phyloP scores from a whole-genome alignment of 345 rosid species.

The Linum lewisii region DNA sequence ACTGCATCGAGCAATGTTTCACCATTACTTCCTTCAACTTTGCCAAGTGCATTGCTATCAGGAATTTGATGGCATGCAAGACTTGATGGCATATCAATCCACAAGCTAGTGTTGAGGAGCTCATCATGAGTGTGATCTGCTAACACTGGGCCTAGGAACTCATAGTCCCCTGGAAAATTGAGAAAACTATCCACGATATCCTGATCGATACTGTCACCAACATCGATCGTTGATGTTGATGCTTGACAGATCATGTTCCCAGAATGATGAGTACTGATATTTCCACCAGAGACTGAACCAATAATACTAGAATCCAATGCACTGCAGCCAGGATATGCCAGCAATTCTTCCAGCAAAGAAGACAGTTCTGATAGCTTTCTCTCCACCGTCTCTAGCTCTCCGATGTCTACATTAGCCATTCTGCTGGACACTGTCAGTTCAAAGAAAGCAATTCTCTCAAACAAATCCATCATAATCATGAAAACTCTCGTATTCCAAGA shows the following conservation, averaged over 20 bases:
- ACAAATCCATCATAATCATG: no score
- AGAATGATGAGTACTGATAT: slow-evolving; percentile 12
- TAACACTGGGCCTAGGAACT: slow-evolving; percentile 34
- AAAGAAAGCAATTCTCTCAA: slow-evolving; percentile 7
- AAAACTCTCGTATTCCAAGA: no score
- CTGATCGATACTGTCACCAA: neutral
- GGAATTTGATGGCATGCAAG: no score
- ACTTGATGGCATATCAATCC: slow-evolving; percentile 14
- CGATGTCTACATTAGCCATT: slow-evolving; percentile 37
- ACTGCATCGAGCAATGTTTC: slow-evolving; percentile 40
- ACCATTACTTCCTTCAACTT: slow-evolving; percentile 18
- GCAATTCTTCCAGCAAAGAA: slow-evolving; percentile 29
- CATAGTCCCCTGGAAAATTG: slow-evolving; percentile 29
- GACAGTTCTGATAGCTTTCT: slow-evolving; percentile 27
- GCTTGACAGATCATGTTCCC: slow-evolving; percentile 11
- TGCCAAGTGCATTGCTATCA: no score
- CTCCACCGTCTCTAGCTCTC: slow-evolving; percentile 24
- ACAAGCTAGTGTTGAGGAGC: slow-evolving; percentile 13
- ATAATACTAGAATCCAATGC: slow-evolving; percentile 8
- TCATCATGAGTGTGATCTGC: slow-evolving; percentile 18
- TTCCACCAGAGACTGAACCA: slow-evolving; percentile 19
- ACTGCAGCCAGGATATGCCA: slow-evolving; percentile 14
- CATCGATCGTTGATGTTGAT: slow-evolving; percentile 15
- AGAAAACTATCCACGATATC: slow-evolving; percentile 13
- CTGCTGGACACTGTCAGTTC: slow-evolving; percentile 43